These are phyloP conservation scores for Leccinum pseudoinsigne DNA, from an alignment of 1,284 basidiomycete species.

Conservation along the genomic window DNA sequence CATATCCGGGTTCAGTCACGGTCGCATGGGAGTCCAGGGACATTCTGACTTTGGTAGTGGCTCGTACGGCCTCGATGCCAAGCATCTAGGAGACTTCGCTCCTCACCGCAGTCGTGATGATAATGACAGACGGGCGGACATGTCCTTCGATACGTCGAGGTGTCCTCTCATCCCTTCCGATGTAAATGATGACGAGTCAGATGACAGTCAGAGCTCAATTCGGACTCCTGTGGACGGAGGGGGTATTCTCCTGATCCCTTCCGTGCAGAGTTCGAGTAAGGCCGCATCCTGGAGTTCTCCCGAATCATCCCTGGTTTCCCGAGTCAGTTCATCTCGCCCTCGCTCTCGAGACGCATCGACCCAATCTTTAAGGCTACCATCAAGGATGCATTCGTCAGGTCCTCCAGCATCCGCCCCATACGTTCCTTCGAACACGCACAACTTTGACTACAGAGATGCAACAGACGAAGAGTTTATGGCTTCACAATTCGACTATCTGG, in stretches of 20 bases:
- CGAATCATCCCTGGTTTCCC: slow-evolving; percentile 17
- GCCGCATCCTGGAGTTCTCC: background rate
- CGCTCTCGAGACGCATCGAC: slow-evolving; percentile 22
- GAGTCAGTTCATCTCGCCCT: slow-evolving; percentile 27
- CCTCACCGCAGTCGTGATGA: slow-evolving; percentile 7
- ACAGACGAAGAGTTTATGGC: slow-evolving; percentile 22
- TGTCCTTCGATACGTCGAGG: slow-evolving; percentile 24
- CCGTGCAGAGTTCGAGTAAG: background rate
- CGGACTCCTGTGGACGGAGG: slow-evolving; percentile 31
- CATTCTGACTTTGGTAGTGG: background rate
- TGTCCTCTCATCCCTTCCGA: slow-evolving; percentile 28
- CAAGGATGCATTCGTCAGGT: background rate
- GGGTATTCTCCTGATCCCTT: slow-evolving; percentile 12
- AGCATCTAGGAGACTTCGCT: slow-evolving; percentile 12
- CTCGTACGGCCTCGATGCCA: slow-evolving; percentile 3
- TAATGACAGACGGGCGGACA: slow-evolving; percentile 10
- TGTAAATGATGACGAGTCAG: slow-evolving; percentile 31
- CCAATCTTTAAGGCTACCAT: slow-evolving; percentile 4
- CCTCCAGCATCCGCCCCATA: background rate
- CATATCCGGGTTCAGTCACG: slow-evolving; percentile 20
- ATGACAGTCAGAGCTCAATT: slow-evolving; percentile 25
- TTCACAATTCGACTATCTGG: slow-evolving; percentile 14
- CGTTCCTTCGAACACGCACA: background rate
- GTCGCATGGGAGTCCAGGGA: slow-evolving; percentile 2
- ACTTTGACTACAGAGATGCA: slow-evolving; percentile 4